These are phyloP conservation scores for Neurospora tetraspora DNA, from an alignment of 495 filamentous ascomycete genomes.

Conservation along the genomic window DNA sequence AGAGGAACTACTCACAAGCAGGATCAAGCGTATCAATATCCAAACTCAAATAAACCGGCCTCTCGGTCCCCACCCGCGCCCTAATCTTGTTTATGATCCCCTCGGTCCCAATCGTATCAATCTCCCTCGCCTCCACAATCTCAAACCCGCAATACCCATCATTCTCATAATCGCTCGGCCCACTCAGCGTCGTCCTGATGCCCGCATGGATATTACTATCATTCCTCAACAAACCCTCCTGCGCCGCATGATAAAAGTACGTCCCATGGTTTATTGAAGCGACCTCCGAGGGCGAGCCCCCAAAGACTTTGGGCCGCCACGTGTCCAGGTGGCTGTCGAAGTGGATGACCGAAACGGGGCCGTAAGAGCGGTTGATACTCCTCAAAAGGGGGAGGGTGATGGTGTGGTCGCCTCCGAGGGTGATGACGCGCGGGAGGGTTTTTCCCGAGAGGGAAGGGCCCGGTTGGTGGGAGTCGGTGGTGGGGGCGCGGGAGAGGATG, in stretches of 20 bases:
- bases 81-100: conserved; percentile 37
- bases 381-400: conserved; percentile 65
- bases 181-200: conserved; percentile 62
- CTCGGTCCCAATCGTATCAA: conserved; percentile 53
- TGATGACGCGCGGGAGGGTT: conserved; percentile 54
- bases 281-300: conserved; percentile 50
- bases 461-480: conserved; percentile 34
- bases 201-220: conserved; percentile 66
- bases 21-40: conserved; percentile 74
- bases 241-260: conserved; percentile 76
- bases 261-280: conserved; percentile 69
- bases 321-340: conserved; percentile 81
- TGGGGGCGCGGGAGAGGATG: conserved; percentile 41
- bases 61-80: conserved; percentile 50
- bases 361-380: conserved; percentile 59
- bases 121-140: conserved; percentile 61
- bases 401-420: conserved; percentile 76
- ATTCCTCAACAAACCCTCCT: conserved; percentile 65
- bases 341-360: conserved; percentile 74
- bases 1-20: conserved; percentile 17
- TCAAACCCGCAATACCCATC: conserved; percentile 60
- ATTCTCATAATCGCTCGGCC: conserved; percentile 62
- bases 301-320: conserved; percentile 56
- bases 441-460: conserved; percentile 42
- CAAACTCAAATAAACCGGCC: conserved; percentile 63